These are phyloP conservation scores for Trichoderma sp. DNA, from an alignment of 2,329 filamentous ascomycete species.

Conservation along the genomic window DNA sequence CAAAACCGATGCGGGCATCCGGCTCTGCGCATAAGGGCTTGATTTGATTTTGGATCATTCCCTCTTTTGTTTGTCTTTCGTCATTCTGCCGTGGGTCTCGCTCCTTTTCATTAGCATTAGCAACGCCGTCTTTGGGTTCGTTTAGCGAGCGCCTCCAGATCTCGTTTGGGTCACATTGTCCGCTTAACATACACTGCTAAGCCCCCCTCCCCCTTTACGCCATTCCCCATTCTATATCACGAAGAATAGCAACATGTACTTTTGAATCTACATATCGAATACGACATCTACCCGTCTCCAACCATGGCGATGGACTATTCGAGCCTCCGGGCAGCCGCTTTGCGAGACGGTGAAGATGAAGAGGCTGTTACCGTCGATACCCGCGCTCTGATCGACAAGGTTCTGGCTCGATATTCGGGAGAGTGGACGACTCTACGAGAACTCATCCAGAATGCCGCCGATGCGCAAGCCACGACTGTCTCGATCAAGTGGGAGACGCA, in stretches of 20 bases:
- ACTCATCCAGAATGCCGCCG: constrained; percentile 97
- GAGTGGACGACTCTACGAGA: constrained; percentile 92
- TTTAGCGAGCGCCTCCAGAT: neutral
- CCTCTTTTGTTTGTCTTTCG: neutral
- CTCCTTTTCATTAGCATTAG: neutral
- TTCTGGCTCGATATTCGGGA: constrained; percentile 92
- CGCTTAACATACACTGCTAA: neutral
- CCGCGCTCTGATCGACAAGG: constrained; percentile 94
- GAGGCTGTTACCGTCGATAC: constrained; percentile 99
- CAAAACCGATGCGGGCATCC: constrained; percentile 1
- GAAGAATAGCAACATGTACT: constrained; percentile 12
- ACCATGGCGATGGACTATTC: constrained; percentile 66
- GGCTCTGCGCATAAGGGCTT: neutral
- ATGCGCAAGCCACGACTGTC: constrained; percentile 88
- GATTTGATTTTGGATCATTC: constrained; percentile 7
- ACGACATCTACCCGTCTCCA: neutral
- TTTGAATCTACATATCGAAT: neutral
- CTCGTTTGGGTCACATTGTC: neutral
- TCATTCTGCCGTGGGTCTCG: neutral
- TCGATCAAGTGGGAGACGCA: constrained; percentile 90
- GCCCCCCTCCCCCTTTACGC: neutral
- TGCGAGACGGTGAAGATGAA: constrained; percentile 85
- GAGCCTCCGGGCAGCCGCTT: constrained; percentile 81
- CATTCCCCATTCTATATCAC: neutral
- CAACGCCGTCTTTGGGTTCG: neutral